Evolutionary conservation across 1,284 basidiomycete genomes (phyloP).

Genomic region (Athelia sp.): DNA sequence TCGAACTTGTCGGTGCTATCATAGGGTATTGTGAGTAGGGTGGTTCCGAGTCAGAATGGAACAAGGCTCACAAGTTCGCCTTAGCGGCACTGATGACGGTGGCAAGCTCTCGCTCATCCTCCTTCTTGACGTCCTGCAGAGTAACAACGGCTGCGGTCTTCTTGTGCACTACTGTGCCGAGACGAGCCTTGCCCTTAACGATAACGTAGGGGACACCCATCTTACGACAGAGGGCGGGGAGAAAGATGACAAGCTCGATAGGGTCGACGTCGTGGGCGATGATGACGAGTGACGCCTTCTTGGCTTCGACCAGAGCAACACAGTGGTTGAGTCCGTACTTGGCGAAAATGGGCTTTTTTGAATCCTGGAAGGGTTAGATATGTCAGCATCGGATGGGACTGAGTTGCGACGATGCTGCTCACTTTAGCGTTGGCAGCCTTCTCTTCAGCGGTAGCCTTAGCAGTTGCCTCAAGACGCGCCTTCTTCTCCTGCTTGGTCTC

Average conservation of each 20-base stretch:
- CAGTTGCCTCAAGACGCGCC: slow-evolving; percentile 78
- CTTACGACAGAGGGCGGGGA: slow-evolving; percentile 97
- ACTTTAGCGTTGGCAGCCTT: slow-evolving; percentile 73
- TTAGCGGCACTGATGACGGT: slow-evolving; percentile 93
- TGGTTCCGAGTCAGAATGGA: no score
- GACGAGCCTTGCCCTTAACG: slow-evolving; percentile 96
- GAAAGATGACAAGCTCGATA: slow-evolving; percentile 97
- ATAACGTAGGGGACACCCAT: slow-evolving; percentile 99
- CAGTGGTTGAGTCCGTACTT: slow-evolving; percentile 98
- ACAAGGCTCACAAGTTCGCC: slow-evolving; percentile 95
- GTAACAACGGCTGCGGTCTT: slow-evolving; percentile 93
- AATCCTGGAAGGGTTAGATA: slow-evolving; percentile 39
- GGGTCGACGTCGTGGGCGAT: slow-evolving; percentile 99
- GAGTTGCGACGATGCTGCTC: slow-evolving; percentile 10
- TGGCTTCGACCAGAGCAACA: slow-evolving; percentile 93
- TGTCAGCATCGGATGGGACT: slow-evolving; percentile 9
- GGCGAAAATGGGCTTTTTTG: slow-evolving; percentile 92
- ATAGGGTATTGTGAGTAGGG: no score
- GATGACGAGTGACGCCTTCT: slow-evolving; percentile 96
- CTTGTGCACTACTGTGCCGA: slow-evolving; percentile 96
- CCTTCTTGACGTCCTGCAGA: slow-evolving; percentile 91
- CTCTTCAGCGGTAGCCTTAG: slow-evolving; percentile 73
- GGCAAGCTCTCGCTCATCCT: slow-evolving; percentile 91
- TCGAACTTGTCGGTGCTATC: slow-evolving; percentile 92
- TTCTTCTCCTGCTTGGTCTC: slow-evolving; percentile 98